A percentile compares a stretch with the other conserved stretches of the same genome.
Evolutionary conservation across 257 asterid genomes (phyloP).

Genomic region (Plantago major): DNA sequence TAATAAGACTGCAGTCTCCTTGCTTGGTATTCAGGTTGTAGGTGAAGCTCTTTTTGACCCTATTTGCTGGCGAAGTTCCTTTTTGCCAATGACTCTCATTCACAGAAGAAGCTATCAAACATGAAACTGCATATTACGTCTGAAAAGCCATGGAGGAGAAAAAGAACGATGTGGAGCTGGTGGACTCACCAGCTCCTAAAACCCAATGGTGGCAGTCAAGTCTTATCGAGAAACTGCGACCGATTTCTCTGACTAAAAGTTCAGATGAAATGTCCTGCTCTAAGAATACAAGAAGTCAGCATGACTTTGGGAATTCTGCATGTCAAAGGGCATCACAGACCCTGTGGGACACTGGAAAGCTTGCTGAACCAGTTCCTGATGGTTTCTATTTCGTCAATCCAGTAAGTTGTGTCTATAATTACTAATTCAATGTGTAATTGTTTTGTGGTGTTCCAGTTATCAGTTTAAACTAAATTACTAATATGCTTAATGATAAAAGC

Average conservation of each 20-base stretch:
- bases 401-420: conserved; percentile 36
- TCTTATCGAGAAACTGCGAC: conserved; percentile 51
- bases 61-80: conserved; percentile 24
- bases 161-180: conserved; percentile 38
- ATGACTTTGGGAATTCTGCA: conserved; percentile 41
- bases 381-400: conserved; percentile 86
- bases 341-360: conserved; percentile 85
- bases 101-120: conserved; percentile 36
- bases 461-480: background rate
- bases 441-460: conserved; percentile 1
- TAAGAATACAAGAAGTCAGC: conserved; percentile 35
- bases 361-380: conserved; percentile 75
- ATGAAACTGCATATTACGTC: conserved; percentile 43
- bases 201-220: conserved; percentile 68
- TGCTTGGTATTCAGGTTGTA: conserved; percentile 22
- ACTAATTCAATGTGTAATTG: conserved; percentile 1
- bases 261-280: conserved; percentile 45
- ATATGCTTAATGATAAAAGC: background rate
- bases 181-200: conserved; percentile 40
- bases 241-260: conserved; percentile 44
- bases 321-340: conserved; percentile 64
- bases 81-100: conserved; percentile 37
- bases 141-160: conserved; percentile 64
- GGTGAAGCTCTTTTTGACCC: conserved; percentile 36
- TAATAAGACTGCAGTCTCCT: conserved; percentile 22